Percentiles rank a stretch among this genome's conserved stretches.
phyloP scores from a whole-genome alignment of 2,329 filamentous ascomycete genomes.

The Saccharata proteae region DNA sequence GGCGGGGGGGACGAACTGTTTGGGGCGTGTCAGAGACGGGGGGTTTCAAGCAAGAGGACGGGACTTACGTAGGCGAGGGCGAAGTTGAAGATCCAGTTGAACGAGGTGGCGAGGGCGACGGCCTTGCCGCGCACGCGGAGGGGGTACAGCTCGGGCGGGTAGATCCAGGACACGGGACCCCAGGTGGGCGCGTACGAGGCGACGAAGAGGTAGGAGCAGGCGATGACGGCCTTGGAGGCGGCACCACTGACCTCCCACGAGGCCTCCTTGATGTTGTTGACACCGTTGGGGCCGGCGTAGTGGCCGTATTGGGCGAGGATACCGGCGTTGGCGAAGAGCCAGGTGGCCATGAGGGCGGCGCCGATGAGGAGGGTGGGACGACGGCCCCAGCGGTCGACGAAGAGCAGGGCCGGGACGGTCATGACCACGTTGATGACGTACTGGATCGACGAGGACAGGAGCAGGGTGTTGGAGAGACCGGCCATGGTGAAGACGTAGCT shows the following conservation, averaged over 20 bases:
- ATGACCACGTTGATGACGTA: conserved; percentile 64
- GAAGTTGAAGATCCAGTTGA: conserved; percentile 47
- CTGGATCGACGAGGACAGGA: conserved; percentile 57
- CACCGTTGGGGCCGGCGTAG: conserved; percentile 23
- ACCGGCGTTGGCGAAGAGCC: conserved; percentile 50
- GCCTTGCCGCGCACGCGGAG: conserved; percentile 52
- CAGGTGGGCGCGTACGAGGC: conserved; percentile 55
- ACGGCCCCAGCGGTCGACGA: conserved; percentile 64
- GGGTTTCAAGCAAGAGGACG: conserved; percentile 21
- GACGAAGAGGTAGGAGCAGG: conserved; percentile 62
- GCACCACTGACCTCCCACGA: conserved; percentile 27
- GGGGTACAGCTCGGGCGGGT: conserved; percentile 51
- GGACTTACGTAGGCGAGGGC: conserved; percentile 30
- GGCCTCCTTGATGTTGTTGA: conserved; percentile 30
- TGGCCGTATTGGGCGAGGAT: conserved; percentile 50
- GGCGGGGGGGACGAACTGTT: conserved; percentile 44
- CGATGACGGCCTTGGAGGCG: conserved; percentile 42
- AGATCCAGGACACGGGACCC: conserved; percentile 47
- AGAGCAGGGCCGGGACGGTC: conserved; percentile 65
- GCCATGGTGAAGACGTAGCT: conserved; percentile 61
- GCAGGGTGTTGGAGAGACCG: conserved; percentile 46
- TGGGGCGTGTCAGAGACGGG: not conserved
- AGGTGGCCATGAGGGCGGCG: conserved; percentile 50
- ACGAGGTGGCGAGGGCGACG: conserved; percentile 46
- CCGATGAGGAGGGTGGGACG: conserved; percentile 55